Conservation (phyloP, 768 basidiomycete species). For the Tricholoma saponaceum region DNA sequence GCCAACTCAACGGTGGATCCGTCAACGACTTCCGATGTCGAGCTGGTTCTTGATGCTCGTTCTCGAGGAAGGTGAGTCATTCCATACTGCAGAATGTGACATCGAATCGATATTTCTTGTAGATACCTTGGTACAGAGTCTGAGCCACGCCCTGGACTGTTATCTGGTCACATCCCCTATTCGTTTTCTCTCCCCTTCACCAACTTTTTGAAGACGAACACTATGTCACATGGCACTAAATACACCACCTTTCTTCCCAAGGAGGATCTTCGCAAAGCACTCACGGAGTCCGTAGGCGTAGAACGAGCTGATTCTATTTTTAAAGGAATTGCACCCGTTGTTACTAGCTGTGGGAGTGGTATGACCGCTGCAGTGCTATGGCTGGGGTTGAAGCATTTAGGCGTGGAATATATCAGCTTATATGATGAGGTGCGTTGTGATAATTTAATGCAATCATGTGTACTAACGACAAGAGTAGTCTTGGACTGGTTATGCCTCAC, state of each 20-base stretch:
- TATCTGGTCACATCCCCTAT: conserved; percentile 90
- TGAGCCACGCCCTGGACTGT: conserved; percentile 84
- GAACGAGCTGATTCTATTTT: conserved; percentile 54
- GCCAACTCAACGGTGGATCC: conserved; percentile 56
- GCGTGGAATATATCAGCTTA: conserved; percentile 57
- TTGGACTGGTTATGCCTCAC: conserved; percentile 91
- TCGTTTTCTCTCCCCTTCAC: conserved; percentile 85
- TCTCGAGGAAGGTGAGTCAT: conserved; percentile 65
- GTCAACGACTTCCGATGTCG: conserved; percentile 39
- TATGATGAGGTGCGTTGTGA: conserved; percentile 83
- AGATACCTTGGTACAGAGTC: conserved; percentile 81
- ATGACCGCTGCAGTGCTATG: conserved; percentile 98
- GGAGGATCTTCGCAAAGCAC: conserved; percentile 51
- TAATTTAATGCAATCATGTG: background rate
- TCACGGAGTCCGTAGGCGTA: conserved; percentile 61
- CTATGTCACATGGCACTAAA: conserved; percentile 35
- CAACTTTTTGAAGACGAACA: conserved; percentile 52
- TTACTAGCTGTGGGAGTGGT: conserved; percentile 88
- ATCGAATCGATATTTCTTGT: conserved; percentile 1
- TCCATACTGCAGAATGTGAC: background rate
- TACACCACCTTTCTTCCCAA: conserved; percentile 60
- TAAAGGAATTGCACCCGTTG: conserved; percentile 55
- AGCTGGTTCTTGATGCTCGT: conserved; percentile 86
- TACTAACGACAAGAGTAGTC: conserved; percentile 47
- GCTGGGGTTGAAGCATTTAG: conserved; percentile 81